Base-by-base conservation (phyloP, 1,139 yeast species). In the Groenewaldozyma auringiensis region DNA sequence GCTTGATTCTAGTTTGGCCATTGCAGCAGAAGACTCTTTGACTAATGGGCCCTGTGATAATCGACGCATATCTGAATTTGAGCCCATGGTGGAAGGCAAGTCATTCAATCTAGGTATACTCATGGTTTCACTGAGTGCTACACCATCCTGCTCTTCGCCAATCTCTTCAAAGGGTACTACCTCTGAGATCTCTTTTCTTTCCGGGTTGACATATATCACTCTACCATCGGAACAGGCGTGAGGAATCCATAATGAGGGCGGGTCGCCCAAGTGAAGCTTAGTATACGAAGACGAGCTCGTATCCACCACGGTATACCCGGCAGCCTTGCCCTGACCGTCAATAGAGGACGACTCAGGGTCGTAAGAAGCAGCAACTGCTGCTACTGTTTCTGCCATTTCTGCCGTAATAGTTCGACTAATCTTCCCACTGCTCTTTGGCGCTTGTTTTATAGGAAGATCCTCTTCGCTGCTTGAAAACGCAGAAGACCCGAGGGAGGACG, bases 241-340 rank as follows among this genome's bases (percentile, higher is more conserved):
- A 1, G 65, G 65, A 29, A 60, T 49, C 65, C 65, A 61, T 42
- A 46, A 51, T 13, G 53, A 41, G 4, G 61, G 53, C 4, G 52
- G 37, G 40, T 49, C 45, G 22, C 40, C 46, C 25, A 4, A 6
- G 25, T 35, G 38, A 18, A 9, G 8, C 13, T 36, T 31, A 4
- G 40, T 16, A 34, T 43, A 43, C n/a, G 42, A 13, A 22, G 18
- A 20, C 9, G 39, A 21, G 21, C 34, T 2, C 16, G 45, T 38
- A 3, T 42, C 34, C 20, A 42, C 45, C 31, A 37, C 25, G 9
- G 47, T 41, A 34, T 38, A 44, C 37, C 41, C 29, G 32, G 40
- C 36, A 21, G 50, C 17, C 20, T 33, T 17, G 37, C 6, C 14
- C 8, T 25, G 22, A 16, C 39, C 47, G 36, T 38, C 40, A 14